Evolutionary conservation across 768 basidiomycete species (phyloP), one percentile per base, ranked within the genome.

Genomic region (Trametes cingulata): DNA sequence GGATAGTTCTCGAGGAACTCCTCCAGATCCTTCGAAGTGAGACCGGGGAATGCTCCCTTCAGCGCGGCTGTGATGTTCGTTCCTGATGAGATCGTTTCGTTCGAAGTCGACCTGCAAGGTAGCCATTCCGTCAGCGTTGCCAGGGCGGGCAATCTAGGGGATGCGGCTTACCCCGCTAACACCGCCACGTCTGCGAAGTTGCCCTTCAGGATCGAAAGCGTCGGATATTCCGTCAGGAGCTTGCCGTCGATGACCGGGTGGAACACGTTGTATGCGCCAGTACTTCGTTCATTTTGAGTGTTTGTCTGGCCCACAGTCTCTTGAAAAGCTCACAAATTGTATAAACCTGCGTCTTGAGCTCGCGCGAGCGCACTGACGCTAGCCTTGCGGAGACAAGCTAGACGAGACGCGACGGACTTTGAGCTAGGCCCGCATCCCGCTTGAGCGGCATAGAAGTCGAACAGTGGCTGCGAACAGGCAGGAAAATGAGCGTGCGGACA

Each of bases 201-300:
- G 3, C 82, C 81, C 1, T 69, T 51, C 3, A 76, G 65, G 39
- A 88, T 76, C 9, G 74, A 74, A 25, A 68, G 66, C 1, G 83
- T 83, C 0, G 85, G 84, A 58, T 74, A 74, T 17, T 80, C 79
- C 1, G 77, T 74, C 58, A 88, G 72, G 8, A 82, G 61, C 45
- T 77, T 76, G 0, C 81, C 81, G 63, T 87, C 87, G 8, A 87
- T 46, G 9, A 85, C 82, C 3, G 84, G 84, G 42, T 73, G 73
- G 74, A 85, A 88, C 1, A 55, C 39, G 19, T 77, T 75, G 64
- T 83, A 88, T 7, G 75, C 71, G 1, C 73, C 78, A 14, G 64
- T 73, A 62, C 78, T 79, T 22, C 13, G 48, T 10, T 19, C 7
- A 12, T 20, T 20, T n/a, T 19, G 5, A 33, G 14, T 1, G 41